Evolutionary conservation across 2,329 filamentous ascomycete species (phyloP), one percentile per base, ranked within the genome.

Genomic region (Thielaviopsis euricoi): DNA sequence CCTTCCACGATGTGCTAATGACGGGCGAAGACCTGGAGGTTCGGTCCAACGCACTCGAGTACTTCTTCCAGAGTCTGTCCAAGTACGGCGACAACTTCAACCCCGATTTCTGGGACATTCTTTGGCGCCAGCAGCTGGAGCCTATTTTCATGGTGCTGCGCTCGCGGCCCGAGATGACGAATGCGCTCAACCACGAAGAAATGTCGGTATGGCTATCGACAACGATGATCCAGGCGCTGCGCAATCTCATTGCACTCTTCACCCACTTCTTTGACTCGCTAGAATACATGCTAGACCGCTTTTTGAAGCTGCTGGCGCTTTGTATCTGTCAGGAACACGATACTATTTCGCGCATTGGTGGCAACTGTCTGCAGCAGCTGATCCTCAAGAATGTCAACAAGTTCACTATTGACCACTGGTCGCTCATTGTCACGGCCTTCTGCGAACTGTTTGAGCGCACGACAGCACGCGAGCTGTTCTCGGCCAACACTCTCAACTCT

Each of bases 311-410:
- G 21, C 75, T 99, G 12, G 90, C 89, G 3, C 79, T 98, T 12
- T 99, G 93, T 68, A 98, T 99, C 62, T 97, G 91, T 68, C 93
- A 99, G 70, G 93, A 99, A 68, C 98, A 98, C 65, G 93, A 99
- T 66, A 99, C 94, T 0, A 91, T 98, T 63, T 94, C 93, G 2
- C 82, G 94, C 23, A 99, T 99, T 65, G 93, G 93, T 56, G 97
- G 91, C 74, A 98, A 98, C 68, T 98, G 94, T 68, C 73, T 99
- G 56, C 93, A 99, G 68, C 91, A 97, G 68, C 74, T 99, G 51
- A 96, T 99, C 60, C 71, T 98, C 50, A 91, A 97, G 68, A 98
- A 98, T 64, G 93, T 99, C 10, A 83, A 81, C 61, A 97, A 97
- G 68, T 96, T 98, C 70, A 82, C 79, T 22, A 76, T 82, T 1